Percentiles rank a stretch among this genome's conserved stretches.
Evolutionary conservation across 257 asterid species (phyloP).

Genomic region (Haberlea rhodopensis): DNA sequence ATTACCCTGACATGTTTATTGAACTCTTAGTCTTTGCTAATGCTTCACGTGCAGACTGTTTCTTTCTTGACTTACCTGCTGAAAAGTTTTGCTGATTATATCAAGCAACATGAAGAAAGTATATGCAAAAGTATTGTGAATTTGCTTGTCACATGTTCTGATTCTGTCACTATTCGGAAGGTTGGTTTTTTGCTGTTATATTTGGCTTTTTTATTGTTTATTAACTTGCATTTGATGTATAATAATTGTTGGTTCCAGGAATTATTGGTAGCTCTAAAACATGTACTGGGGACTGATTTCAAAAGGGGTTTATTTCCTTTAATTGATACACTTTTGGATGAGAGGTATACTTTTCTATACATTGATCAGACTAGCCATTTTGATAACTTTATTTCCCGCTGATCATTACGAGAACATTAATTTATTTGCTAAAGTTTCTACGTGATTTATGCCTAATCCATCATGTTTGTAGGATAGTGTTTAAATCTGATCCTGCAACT

Average conservation of each 20-base stretch:
- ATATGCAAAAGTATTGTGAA: slow-evolving; percentile 97
- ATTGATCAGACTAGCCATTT: background rate
- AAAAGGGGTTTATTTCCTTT: slow-evolving; percentile 76
- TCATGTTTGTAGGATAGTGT: background rate
- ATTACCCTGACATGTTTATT: slow-evolving; percentile 12
- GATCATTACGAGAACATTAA: background rate
- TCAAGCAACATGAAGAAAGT: slow-evolving; percentile 95
- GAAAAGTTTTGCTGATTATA: slow-evolving; percentile 90
- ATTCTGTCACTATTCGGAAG: slow-evolving; percentile 94
- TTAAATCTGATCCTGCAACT: background rate
- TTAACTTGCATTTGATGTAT: slow-evolving; percentile 26
- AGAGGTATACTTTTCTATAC: background rate
- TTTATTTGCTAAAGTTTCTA: background rate
- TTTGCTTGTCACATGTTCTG: slow-evolving; percentile 97
- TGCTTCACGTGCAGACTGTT: slow-evolving; percentile 69
- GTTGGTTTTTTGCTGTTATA: slow-evolving; percentile 40
- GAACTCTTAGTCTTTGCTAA: slow-evolving; percentile 10
- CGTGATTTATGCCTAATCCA: background rate
- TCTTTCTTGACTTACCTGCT: slow-evolving; percentile 94
- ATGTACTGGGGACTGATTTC: slow-evolving; percentile 97
- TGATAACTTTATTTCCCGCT: background rate
- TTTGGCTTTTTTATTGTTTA: slow-evolving; percentile 22
- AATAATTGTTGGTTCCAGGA: slow-evolving; percentile 54
- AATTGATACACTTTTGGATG: background rate
- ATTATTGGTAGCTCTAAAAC: slow-evolving; percentile 95